Evolutionary conservation across 225 moss, liverwort and hornwort genomes (phyloP).

Genomic region (Physcomitrium patens): DNA sequence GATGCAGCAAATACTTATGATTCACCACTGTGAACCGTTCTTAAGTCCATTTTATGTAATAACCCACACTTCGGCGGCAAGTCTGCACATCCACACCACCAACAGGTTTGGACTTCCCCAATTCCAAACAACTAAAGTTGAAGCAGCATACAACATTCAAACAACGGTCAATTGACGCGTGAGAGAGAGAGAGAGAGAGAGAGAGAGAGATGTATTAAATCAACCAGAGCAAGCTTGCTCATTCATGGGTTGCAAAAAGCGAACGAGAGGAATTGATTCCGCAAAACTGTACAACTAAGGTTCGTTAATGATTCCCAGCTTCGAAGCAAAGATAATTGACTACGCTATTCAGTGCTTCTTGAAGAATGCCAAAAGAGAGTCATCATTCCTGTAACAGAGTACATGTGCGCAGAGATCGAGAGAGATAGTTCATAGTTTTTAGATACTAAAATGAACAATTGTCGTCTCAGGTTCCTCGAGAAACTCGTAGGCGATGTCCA

Average conservation of each 20-base stretch:
- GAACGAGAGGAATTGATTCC: slow-evolving; percentile 17
- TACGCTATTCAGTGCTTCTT: not conserved
- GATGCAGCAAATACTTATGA: slow-evolving; percentile 40
- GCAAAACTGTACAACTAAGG: slow-evolving; percentile 23
- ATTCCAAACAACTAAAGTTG: slow-evolving; percentile 26
- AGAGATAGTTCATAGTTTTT: slow-evolving; percentile 8
- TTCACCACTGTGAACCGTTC: slow-evolving; percentile 17
- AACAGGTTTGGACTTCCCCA: no score
- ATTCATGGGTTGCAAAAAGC: not conserved
- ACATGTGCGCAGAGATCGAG: slow-evolving; percentile 15
- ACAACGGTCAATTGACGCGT: not conserved
- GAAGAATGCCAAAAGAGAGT: slow-evolving; percentile 15
- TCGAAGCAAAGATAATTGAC: slow-evolving; percentile 17
- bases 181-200: slow-evolving; percentile 2
- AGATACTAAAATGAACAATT: slow-evolving; percentile 24
- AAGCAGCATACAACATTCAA: not conserved
- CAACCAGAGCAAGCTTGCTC: not conserved
- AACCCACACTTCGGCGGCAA: slow-evolving; percentile 23
- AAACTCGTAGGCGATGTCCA: slow-evolving; percentile 58
- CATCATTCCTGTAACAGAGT: slow-evolving; percentile 12
- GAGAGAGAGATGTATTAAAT: slow-evolving; percentile 1
- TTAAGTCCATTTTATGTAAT: slow-evolving; percentile 39
- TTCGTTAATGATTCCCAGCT: slow-evolving; percentile 21
- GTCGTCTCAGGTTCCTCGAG: slow-evolving; percentile 47
- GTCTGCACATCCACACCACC: slow-evolving; percentile 21